Evolutionary conservation across 2,329 filamentous ascomycete species (phyloP).

Genomic region (Xylariaceae sp.): DNA sequence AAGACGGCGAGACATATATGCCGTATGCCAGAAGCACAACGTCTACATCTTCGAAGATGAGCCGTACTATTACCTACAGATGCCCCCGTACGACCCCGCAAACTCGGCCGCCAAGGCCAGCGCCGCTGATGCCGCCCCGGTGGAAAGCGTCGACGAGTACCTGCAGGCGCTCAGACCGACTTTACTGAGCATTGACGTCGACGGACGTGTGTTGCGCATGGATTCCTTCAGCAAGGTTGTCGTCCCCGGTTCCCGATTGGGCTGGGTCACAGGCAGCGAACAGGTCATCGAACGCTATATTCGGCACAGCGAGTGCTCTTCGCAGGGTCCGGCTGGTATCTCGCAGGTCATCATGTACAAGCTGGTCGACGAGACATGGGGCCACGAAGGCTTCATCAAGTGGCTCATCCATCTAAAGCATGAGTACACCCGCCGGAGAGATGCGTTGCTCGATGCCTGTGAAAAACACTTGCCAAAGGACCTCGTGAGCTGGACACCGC

Average conservation of each 20-base stretch:
- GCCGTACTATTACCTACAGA: constrained; percentile 91
- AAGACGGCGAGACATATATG: constrained; percentile 68
- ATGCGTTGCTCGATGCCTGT: constrained; percentile 74
- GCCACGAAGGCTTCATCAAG: constrained; percentile 79
- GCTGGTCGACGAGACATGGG: constrained; percentile 89
- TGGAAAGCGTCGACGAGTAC: constrained; percentile 57
- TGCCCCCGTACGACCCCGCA: constrained; percentile 60
- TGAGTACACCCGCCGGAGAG: constrained; percentile 74
- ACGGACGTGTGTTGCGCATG: constrained; percentile 83
- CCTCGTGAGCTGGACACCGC: constrained; percentile 73
- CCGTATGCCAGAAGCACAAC: constrained; percentile 76
- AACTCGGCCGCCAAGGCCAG: constrained; percentile 12
- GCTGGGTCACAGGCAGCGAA: constrained; percentile 84
- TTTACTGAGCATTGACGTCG: constrained; percentile 72
- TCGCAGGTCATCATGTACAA: constrained; percentile 82
- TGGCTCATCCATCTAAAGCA: constrained; percentile 81
- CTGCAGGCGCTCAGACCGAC: constrained; percentile 67
- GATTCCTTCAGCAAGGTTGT: constrained; percentile 94
- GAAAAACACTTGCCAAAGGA: constrained; percentile 69
- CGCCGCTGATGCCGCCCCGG: constrained; percentile 24
- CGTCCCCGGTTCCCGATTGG: constrained; percentile 71
- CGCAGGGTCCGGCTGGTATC: constrained; percentile 80
- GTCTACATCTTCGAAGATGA: constrained; percentile 87
- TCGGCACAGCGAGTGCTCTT: constrained; percentile 75
- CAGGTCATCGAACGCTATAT: constrained; percentile 79